Base-by-base conservation (phyloP, 108 stramenopile species). In the Mayamaea pseudoterrestris region DNA sequence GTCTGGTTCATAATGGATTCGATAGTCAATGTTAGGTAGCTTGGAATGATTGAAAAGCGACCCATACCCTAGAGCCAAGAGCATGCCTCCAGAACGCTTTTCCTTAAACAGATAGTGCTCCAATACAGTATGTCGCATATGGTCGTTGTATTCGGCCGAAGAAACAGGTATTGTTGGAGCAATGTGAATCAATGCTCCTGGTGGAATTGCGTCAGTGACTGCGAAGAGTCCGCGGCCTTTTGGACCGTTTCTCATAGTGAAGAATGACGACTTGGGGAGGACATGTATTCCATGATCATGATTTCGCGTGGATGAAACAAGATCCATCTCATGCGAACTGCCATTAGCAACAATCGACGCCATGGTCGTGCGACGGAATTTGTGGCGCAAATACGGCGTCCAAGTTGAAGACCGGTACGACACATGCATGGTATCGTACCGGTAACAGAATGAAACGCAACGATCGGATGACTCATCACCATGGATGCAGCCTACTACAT, bases 101-200 rank as follows among this genome's bases (percentile, higher is more conserved):
- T 49, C 52, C 17, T 55, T 50, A 46, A 56, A 63, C 36, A 63
- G 46, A 48, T 63, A 63, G 35, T 57, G 55, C 13, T 63, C 62
- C 6, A 63, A 36, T 17, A 63, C 46, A 11, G 62, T 55, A 55
- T 57, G 44, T 22, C 30, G 30, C 28, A 39, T 47, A 35, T 63
- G 55, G 16, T 5, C 11, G 3, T 26, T 30, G 27, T 63, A 63
- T 13, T 43, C 45, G 6, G 21, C 12, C 13, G 21, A 27, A 3
- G 30, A 20, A 5, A 55, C 47, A 21, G 20, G 22, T 17, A 63
- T 22, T 32, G 55, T 57, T 6, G 62, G 62, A 13, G 57, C 57
- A 2, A n/a, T 36, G 47, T 58, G 57, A 12, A 58, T 46, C 3
- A 58, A 30, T 18, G 55, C 30, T 46, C 55, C 17, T 44, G 55